Percentiles rank a stretch among this genome's conserved stretches.
Conservation (phyloP, 331 rosid species). For the Cydonia oblonga region DNA sequence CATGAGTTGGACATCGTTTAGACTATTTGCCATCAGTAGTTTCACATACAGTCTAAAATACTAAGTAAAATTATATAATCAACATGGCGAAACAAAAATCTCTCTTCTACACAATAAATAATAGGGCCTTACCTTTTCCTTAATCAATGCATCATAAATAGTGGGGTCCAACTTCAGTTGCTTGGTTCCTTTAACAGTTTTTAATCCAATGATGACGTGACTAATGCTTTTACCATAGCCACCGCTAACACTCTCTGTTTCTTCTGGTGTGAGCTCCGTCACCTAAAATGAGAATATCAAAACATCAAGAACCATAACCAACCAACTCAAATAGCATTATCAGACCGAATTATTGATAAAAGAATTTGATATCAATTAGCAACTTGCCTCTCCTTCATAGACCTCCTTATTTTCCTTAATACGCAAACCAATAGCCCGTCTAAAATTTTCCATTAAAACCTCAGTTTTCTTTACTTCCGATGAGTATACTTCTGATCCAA, state of each 20-base stretch:
- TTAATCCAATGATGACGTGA: conserved; percentile 88
- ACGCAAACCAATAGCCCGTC: conserved; percentile 83
- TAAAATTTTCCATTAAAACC: conserved; percentile 86
- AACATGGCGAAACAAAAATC: neutral
- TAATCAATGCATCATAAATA: conserved; percentile 84
- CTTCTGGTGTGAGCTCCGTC: conserved; percentile 78
- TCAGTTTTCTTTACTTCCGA: conserved; percentile 97
- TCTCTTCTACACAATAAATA: neutral
- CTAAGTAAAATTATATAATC: neutral
- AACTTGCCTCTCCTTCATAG: conserved; percentile 91
- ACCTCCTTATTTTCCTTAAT: conserved; percentile 97
- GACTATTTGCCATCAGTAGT: neutral
- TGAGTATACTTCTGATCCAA: conserved; percentile 93
- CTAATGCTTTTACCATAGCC: conserved; percentile 98
- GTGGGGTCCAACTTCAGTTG: conserved; percentile 95
- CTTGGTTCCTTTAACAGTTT: conserved; percentile 93
- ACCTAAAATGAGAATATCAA: conserved; percentile 36
- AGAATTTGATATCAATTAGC: neutral
- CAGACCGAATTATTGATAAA: conserved; percentile 1
- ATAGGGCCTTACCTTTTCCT: conserved; percentile 58
- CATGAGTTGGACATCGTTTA: neutral
- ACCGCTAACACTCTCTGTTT: conserved; percentile 78
- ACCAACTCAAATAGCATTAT: conserved; percentile 1
- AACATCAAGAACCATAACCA: conserved; percentile 12
- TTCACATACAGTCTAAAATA: neutral